These are phyloP conservation scores for Hanseniaspora gamundiae DNA, from an alignment of 1,139 yeast species.

Conservation along the genomic window DNA sequence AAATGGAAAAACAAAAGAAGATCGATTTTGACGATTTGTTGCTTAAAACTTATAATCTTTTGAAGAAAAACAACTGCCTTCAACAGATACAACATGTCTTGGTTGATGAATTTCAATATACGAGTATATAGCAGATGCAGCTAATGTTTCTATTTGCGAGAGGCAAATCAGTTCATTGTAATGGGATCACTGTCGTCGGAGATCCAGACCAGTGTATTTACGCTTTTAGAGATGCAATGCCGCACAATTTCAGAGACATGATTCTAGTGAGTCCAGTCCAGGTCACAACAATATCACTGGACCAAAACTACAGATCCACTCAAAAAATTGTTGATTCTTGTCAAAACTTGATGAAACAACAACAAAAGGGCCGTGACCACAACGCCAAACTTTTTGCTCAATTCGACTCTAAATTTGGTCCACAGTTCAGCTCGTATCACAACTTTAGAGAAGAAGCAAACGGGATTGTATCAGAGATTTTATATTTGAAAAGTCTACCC, in stretches of 20 bases:
- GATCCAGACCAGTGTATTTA: constrained; percentile 96
- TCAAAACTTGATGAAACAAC: constrained; percentile 55
- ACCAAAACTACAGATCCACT: constrained; percentile 74
- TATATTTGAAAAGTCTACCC: constrained; percentile 29
- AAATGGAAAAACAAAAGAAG: constrained; percentile 29
- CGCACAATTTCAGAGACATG: constrained; percentile 56
- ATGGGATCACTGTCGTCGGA: constrained; percentile 75
- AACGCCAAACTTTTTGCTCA: constrained; percentile 35
- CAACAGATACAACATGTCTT: constrained; percentile 53
- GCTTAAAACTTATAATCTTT: constrained; percentile 38
- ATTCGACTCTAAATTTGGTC: constrained; percentile 30
- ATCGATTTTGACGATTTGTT: constrained; percentile 83
- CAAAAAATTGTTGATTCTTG: constrained; percentile 52
- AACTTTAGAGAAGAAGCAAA: constrained; percentile 43
- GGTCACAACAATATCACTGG: constrained; percentile 33
- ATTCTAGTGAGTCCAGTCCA: constrained; percentile 30
- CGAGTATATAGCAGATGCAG: constrained; percentile 63
- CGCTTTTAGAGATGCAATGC: constrained; percentile 72
- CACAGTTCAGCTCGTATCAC: constrained; percentile 33
- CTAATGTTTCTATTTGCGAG: constrained; percentile 50
- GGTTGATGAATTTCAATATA: constrained; percentile 93
- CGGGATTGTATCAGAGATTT: constrained; percentile 45
- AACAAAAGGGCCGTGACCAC: constrained; percentile 33
- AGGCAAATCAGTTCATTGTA: constrained; percentile 22
- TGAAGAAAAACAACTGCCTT: constrained; percentile 36